Evolutionary conservation across 1,284 basidiomycete species (phyloP), one percentile per base, ranked within the genome.

Genomic region (Apiotrichum sp.): DNA sequence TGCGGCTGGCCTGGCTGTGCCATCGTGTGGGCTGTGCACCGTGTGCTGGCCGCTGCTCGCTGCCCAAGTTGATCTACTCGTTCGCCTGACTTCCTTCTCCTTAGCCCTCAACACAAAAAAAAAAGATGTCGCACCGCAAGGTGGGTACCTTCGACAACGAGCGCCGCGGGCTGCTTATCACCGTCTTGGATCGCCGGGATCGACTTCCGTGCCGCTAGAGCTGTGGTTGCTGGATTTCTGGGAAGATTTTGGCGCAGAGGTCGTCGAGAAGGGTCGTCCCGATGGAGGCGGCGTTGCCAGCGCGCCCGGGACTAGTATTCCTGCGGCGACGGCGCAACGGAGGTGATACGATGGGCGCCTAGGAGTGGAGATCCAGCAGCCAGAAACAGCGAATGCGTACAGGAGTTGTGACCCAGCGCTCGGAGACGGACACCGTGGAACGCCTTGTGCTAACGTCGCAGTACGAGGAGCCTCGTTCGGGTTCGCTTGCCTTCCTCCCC

Each of bases 381-480:
- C 3, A n/a, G 39, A 33, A 22, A 22, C 22, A 22, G 22, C 22
- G 22, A 22, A 22, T 22, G 22, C 22, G 22, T 22, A 22, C 22
- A 22, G 22, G 22, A 22, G 22, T 22, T 22, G 22, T 22, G 22
- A 22, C 22, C 22, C 22, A 22, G 22, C 22, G 22, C 22, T 22
- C 22, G 22, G 22, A 22, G 22, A 6, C 36, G 43, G 16, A 31
- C 34, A 8, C 8, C 42, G 16, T n/a, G n/a, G 31, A 6, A 44
- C 4, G 7, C 16, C 16, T 16, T 16, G 16, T 52, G 47, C 63
- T 65, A 33, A 64, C 56, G 42, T 39, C 35, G 14, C 55, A 93
- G 89, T 95, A 86, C 81, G 91, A 95, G 86, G 90, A 89, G 67
- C 91, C 91, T 74, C 89, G 91, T 76, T 89, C 92, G 78, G 91